Conservation (phyloP, 805 yeast genomes). For the Candida corydali region DNA sequence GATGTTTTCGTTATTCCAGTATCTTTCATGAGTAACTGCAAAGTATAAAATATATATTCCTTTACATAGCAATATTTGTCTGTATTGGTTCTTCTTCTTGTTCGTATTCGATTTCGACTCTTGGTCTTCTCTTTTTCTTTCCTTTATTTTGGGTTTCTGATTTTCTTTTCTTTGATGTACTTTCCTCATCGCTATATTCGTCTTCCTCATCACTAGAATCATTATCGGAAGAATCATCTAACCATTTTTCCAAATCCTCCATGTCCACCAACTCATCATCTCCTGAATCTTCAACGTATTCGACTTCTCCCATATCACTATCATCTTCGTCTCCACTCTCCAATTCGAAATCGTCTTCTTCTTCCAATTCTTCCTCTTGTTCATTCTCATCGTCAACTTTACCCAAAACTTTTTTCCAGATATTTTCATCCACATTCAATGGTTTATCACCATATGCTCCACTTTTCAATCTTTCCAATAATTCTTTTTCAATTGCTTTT, state of each 20-base stretch:
- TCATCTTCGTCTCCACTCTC: constrained; percentile 48
- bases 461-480: constrained; percentile 88
- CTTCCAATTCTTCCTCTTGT: constrained; percentile 62
- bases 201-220: constrained; percentile 35
- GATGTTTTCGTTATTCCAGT: too few relatives aligned
- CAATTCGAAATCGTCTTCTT: constrained; percentile 46
- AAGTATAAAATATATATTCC: constrained; percentile 1
- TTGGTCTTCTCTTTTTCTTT: constrained; percentile 58
- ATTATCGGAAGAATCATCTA: constrained; percentile 41
- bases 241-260: constrained; percentile 91
- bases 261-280: constrained; percentile 87
- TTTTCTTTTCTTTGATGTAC: constrained; percentile 25
- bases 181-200: constrained; percentile 25
- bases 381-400: constrained; percentile 52
- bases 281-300: constrained; percentile 86
- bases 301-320: constrained; percentile 70
- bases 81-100: constrained; percentile 40
- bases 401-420: constrained; percentile 93
- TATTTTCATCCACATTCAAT: constrained; percentile 88
- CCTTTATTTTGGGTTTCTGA: constrained; percentile 25
- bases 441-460: constrained; percentile 99
- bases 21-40: too few relatives aligned
- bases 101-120: constrained; percentile 82
- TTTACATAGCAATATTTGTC: constrained; percentile 28
- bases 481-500: constrained; percentile 92